Evolutionary conservation across 1,139 yeast genomes (phyloP).

Genomic region (Schwanniomyces etchellsii): DNA sequence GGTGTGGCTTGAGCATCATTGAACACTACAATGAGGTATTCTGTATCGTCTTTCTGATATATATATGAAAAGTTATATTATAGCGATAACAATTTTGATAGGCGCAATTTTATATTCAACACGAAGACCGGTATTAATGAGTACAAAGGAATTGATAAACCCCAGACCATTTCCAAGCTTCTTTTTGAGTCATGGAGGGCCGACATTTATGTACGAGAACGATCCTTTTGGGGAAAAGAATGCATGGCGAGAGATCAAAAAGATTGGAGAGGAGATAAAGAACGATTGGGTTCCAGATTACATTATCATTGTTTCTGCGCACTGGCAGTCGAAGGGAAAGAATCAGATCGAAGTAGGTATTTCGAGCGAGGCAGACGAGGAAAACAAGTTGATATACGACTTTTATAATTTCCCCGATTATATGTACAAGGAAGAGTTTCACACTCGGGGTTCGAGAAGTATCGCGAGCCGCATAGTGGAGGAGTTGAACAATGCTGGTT

Average conservation of each 20-base stretch:
- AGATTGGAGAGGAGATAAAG: slow-evolving; percentile 48
- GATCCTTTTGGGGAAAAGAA: slow-evolving; percentile 45
- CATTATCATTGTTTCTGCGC: slow-evolving; percentile 65
- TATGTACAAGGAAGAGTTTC: slow-evolving; percentile 61
- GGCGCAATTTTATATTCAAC: no score
- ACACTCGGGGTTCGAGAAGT: slow-evolving; percentile 33
- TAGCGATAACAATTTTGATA: no score
- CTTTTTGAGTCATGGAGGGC: slow-evolving; percentile 77
- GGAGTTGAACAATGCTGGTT: slow-evolving; percentile 35
- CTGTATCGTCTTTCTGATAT: no score
- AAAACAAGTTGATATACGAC: slow-evolving; percentile 53
- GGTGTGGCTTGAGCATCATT: no score
- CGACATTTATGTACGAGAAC: slow-evolving; percentile 55
- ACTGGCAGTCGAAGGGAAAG: slow-evolving; percentile 54
- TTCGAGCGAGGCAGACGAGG: slow-evolving; percentile 22
- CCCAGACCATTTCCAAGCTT: slow-evolving; percentile 46
- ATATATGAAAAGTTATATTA: no score
- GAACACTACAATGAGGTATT: no score
- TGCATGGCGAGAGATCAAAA: slow-evolving; percentile 49
- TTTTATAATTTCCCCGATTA: slow-evolving; percentile 65
- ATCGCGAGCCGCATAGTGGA: slow-evolving; percentile 42
- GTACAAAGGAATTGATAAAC: neutral
- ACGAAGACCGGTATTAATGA: neutral
- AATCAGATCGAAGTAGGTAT: slow-evolving; percentile 45
- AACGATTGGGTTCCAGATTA: slow-evolving; percentile 54